Evolutionary conservation across 805 yeast species (phyloP).

Genomic region (Alloascoidea hylecoeti): DNA sequence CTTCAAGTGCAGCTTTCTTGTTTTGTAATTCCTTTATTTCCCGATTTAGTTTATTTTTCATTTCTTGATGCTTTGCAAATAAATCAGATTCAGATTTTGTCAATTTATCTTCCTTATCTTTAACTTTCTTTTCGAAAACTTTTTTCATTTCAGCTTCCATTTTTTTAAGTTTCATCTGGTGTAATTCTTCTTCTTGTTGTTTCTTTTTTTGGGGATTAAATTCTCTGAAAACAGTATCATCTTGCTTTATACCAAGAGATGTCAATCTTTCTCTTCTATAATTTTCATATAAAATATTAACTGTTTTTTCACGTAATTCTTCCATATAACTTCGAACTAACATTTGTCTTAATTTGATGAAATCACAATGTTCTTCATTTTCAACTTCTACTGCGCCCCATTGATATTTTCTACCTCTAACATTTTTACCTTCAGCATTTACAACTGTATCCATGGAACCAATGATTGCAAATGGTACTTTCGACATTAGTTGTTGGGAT

Average conservation of each 20-base stretch:
- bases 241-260: conserved; percentile 83
- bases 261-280: conserved; percentile 77
- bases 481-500: conserved; percentile 50
- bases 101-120: conserved; percentile 92
- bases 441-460: conserved; percentile 69
- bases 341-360: conserved; percentile 76
- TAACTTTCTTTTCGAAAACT: conserved; percentile 91
- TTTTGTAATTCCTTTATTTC: conserved; percentile 87
- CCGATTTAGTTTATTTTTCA: conserved; percentile 85
- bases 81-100: conserved; percentile 95
- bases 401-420: conserved; percentile 88
- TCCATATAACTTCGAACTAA: conserved; percentile 84
- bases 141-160: conserved; percentile 95
- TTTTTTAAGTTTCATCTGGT: conserved; percentile 86
- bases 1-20: conserved; percentile 64
- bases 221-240: conserved; percentile 83
- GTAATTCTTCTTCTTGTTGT: conserved; percentile 86
- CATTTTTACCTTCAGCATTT: conserved; percentile 58
- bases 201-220: conserved; percentile 87
- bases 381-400: conserved; percentile 79
- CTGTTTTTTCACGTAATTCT: conserved; percentile 81
- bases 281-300: conserved; percentile 64
- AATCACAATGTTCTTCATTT: conserved; percentile 88
- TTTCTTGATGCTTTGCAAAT: conserved; percentile 89
- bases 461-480: conserved; percentile 86